Evolutionary conservation across 2,329 filamentous ascomycete species (phyloP).

Genomic region (Monilinia vaccinii-corymbosi): DNA sequence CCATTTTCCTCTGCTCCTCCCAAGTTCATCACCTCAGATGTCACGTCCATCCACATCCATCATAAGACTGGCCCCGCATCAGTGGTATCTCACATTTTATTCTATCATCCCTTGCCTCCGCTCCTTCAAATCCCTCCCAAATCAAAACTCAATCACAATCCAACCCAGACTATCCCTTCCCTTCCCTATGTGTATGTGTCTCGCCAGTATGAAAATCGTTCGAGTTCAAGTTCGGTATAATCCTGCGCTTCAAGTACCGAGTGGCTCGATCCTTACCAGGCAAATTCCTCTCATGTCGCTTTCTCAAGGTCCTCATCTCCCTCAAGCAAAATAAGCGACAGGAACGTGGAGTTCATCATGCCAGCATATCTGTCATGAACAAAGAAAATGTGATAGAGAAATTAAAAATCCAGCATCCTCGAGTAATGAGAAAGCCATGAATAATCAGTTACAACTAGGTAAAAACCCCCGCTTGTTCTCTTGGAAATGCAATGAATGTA

Average conservation of each 20-base stretch:
- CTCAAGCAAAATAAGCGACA: background rate
- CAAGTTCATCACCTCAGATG: background rate
- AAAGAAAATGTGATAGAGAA: slow-evolving; percentile 1
- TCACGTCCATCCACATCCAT: background rate
- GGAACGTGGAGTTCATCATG: background rate
- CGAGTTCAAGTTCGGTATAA: background rate
- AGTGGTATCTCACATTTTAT: background rate
- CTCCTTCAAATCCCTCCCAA: background rate
- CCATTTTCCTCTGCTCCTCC: background rate
- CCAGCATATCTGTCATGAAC: slow-evolving; percentile 3
- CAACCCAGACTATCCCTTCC: background rate
- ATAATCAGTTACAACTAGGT: background rate
- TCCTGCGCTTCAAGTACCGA: background rate
- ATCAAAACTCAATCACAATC: background rate
- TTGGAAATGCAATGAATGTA: slow-evolving; percentile 5
- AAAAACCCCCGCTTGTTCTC: slow-evolving; percentile 3
- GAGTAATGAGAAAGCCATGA: background rate
- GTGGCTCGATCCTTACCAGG: background rate
- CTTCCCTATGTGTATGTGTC: background rate
- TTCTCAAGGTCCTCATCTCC: background rate
- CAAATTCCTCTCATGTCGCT: background rate
- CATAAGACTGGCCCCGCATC: background rate
- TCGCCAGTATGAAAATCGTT: background rate
- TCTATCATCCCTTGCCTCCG: background rate
- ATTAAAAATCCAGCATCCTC: background rate